Evolutionary conservation across 2,329 filamentous ascomycete species (phyloP).

Genomic region (Dactylellina sp.): DNA sequence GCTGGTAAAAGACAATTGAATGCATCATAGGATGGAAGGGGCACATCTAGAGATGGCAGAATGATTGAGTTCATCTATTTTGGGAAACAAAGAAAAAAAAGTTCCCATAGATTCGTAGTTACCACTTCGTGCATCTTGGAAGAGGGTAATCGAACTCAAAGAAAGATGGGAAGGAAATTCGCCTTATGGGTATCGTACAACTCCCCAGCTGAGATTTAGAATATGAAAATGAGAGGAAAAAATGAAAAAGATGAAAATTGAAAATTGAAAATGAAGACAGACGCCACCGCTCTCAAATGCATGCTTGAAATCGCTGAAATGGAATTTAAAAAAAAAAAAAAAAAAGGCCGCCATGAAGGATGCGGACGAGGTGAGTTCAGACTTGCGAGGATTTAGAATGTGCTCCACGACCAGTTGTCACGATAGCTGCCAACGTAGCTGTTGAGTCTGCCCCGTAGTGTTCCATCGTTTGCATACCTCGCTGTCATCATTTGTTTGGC

Average conservation of each 20-base stretch:
- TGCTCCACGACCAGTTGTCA: conserved; percentile 61
- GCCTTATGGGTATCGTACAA: conserved; percentile 54
- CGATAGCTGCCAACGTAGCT: conserved; percentile 61
- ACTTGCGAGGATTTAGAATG: conserved; percentile 56
- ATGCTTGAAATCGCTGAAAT: conserved; percentile 13
- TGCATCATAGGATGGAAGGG: neutral
- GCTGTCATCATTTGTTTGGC: conserved; percentile 59
- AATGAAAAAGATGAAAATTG: too few species aligned
- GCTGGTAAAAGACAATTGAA: conserved; percentile 3
- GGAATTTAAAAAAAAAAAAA: neutral
- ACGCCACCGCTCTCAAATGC: conserved; percentile 54
- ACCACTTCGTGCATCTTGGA: too few species aligned
- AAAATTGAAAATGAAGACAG: too few species aligned
- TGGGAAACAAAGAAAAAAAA: too few species aligned
- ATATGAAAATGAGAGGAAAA: conserved; percentile 4
- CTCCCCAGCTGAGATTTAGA: conserved; percentile 15
- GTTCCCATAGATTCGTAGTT: too few species aligned
- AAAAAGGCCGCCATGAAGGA: neutral
- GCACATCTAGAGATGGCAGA: too few species aligned
- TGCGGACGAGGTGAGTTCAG: conserved; percentile 1
- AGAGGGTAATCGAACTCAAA: conserved; percentile 7
- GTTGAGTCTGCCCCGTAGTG: conserved; percentile 51
- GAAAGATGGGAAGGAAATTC: conserved; percentile 30
- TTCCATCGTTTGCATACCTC: conserved; percentile 54
- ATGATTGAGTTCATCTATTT: too few species aligned